phyloP scores from a whole-genome alignment of 257 asterid species.

The Oldenlandia corymbosa region DNA sequence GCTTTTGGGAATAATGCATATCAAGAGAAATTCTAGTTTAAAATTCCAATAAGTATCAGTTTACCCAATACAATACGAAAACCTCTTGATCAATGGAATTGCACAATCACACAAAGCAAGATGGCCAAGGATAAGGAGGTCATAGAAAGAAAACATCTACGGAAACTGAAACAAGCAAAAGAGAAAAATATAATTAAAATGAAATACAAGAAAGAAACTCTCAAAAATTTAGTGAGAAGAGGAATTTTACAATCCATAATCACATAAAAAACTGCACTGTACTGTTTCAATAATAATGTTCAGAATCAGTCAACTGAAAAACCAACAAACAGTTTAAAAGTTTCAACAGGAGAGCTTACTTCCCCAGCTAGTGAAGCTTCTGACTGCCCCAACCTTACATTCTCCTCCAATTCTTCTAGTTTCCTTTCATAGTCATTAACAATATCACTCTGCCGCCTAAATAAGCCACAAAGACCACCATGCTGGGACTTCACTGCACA shows the following conservation, averaged over 20 bases:
- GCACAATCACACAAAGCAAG: not conserved
- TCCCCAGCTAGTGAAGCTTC: constrained; percentile 10
- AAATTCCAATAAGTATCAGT: not conserved
- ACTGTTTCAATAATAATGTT: not conserved
- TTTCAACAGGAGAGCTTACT: constrained; percentile 8
- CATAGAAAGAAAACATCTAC: not conserved
- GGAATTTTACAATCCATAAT: not conserved
- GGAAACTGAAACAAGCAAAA: not conserved
- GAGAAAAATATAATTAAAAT: not conserved
- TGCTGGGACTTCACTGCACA: not conserved
- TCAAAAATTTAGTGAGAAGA: not conserved
- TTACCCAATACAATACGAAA: not conserved
- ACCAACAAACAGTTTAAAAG: not conserved
- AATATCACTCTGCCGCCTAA: constrained; percentile 1
- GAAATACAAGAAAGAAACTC: not conserved
- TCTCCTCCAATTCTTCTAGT: constrained; percentile 6
- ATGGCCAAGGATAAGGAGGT: not conserved
- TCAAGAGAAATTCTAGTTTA: not conserved
- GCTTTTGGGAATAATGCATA: not conserved
- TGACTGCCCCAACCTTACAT: constrained; percentile 12
- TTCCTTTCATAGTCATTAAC: constrained; percentile 15
- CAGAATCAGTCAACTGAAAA: not conserved
- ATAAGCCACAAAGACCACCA: constrained; percentile 11
- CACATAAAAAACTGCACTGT: not conserved
- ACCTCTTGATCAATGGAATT: not conserved